Conservation (phyloP, 192 early-diverging fungal genomes). For the Diversispora eburnea region DNA sequence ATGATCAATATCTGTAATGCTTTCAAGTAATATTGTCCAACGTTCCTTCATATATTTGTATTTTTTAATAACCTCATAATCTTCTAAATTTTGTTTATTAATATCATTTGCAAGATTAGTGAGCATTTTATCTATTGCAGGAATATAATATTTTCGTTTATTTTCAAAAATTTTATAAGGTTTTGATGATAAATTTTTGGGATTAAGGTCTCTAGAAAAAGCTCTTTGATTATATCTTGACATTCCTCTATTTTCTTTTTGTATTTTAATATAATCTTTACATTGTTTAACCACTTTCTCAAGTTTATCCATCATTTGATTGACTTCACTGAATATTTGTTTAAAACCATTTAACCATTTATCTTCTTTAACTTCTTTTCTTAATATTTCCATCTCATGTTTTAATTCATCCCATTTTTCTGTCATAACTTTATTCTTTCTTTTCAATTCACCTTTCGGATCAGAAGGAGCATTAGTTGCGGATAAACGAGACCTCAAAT, state of each 20-base stretch:
- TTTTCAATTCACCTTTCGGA: slow-evolving; percentile 30
- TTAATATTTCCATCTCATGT: slow-evolving; percentile 53
- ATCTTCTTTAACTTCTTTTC: slow-evolving; percentile 58
- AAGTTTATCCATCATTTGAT: slow-evolving; percentile 54
- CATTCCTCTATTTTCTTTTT: slow-evolving; percentile 5
- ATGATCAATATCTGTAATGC: slow-evolving; percentile 36
- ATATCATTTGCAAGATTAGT: slow-evolving; percentile 54
- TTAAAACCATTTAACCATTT: slow-evolving; percentile 53
- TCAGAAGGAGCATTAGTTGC: slow-evolving; percentile 32
- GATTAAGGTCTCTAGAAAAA: slow-evolving; percentile 32
- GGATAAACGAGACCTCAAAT: slow-evolving; percentile 40
- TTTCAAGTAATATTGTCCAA: slow-evolving; percentile 49
- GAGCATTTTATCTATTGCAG: slow-evolving; percentile 53
- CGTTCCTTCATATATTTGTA: slow-evolving; percentile 48
- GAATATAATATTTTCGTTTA: slow-evolving; percentile 55
- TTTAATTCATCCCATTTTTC: slow-evolving; percentile 49
- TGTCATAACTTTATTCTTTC: slow-evolving; percentile 34
- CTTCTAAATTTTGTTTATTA: slow-evolving; percentile 42
- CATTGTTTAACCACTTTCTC: slow-evolving; percentile 54
- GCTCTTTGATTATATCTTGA: slow-evolving; percentile 10
- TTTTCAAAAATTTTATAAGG: slow-evolving; percentile 55
- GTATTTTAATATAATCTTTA: slow-evolving; percentile 29
- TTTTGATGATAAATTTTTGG: slow-evolving; percentile 42
- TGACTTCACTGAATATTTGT: slow-evolving; percentile 52
- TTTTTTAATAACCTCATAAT: slow-evolving; percentile 42